These are phyloP conservation scores for Pseudotulostoma volvatum DNA, from an alignment of 495 filamentous ascomycete species.

Conservation along the genomic window DNA sequence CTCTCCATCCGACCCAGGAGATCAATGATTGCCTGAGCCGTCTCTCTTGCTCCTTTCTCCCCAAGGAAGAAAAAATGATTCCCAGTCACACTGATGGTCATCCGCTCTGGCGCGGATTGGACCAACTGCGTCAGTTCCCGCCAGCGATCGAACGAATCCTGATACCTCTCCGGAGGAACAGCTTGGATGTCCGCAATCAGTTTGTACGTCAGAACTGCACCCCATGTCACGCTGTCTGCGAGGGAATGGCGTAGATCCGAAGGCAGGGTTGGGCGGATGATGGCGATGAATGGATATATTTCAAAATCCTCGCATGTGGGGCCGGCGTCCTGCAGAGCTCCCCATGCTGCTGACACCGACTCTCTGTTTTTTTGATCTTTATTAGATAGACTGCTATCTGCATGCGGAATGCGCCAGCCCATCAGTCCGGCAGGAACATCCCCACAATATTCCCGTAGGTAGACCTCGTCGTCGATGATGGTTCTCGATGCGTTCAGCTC, in stretches of 20 bases:
- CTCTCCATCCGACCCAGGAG: slow-evolving; percentile 3
- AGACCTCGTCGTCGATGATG: slow-evolving; percentile 7
- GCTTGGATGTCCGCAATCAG: slow-evolving; percentile 4
- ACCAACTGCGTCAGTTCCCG: slow-evolving; percentile 7
- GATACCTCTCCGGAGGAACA: neutral
- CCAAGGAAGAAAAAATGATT: slow-evolving; percentile 18
- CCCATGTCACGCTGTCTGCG: slow-evolving; percentile 8
- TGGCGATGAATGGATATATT: slow-evolving; percentile 6
- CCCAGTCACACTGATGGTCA: slow-evolving; percentile 6
- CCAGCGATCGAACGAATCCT: slow-evolving; percentile 3
- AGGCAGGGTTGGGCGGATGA: slow-evolving; percentile 5
- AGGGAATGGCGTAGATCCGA: slow-evolving; percentile 9
- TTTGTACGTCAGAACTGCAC: slow-evolving; percentile 8
- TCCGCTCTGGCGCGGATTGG: slow-evolving; percentile 7
- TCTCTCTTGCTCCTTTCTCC: slow-evolving; percentile 7
- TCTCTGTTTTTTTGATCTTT: neutral
- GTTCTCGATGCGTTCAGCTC: slow-evolving; percentile 3
- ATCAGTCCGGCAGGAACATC: slow-evolving; percentile 9
- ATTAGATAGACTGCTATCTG: slow-evolving; percentile 7
- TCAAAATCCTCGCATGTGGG: slow-evolving; percentile 1
- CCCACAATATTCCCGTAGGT: slow-evolving; percentile 12
- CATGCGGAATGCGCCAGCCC: too few relatives aligned
- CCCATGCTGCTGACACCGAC: neutral
- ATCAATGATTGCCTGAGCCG: slow-evolving; percentile 4
- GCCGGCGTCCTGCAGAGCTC: slow-evolving; percentile 9